phyloP scores from a whole-genome alignment of 441 rosid genomes.

The Melastoma candidum region DNA sequence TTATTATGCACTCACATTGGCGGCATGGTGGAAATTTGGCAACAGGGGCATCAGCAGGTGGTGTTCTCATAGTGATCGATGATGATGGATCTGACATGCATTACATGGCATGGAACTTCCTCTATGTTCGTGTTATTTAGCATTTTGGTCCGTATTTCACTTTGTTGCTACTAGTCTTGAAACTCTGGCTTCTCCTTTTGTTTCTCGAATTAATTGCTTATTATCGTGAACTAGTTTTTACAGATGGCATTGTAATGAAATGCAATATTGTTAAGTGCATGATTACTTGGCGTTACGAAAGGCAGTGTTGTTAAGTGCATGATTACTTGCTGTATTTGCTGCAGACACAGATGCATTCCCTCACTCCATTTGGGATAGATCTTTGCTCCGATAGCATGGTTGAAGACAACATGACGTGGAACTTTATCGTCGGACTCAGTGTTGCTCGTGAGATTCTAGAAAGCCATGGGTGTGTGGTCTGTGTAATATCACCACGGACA shows the following conservation, averaged over 20 bases:
- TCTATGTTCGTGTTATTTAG: not conserved
- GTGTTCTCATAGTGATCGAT: conserved; percentile 64
- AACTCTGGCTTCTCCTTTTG: too few relatives aligned
- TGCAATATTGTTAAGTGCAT: too few relatives aligned
- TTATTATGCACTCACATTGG: conserved; percentile 67
- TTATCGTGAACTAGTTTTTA: too few relatives aligned
- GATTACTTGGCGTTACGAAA: too few relatives aligned
- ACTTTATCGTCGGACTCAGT: conserved; percentile 79
- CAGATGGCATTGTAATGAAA: too few relatives aligned
- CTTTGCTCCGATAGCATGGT: conserved; percentile 58
- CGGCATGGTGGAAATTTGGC: conserved; percentile 66
- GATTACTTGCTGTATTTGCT: conserved; percentile 7
- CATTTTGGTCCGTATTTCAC: not conserved
- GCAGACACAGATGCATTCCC: conserved; percentile 85
- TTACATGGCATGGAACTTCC: conserved; percentile 49
- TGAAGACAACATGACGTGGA: conserved; percentile 97
- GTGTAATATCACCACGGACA: conserved; percentile 64
- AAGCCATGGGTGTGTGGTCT: conserved; percentile 76
- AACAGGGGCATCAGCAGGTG: conserved; percentile 75
- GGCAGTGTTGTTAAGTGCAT: too few relatives aligned
- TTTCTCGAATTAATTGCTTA: too few relatives aligned
- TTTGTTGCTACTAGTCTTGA: not conserved
- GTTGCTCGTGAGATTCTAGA: conserved; percentile 86
- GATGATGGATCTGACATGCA: conserved; percentile 97
- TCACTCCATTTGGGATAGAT: conserved; percentile 74